phyloP scores from a whole-genome alignment of 306 rosid genomes.

The Cucumis cinereus region DNA sequence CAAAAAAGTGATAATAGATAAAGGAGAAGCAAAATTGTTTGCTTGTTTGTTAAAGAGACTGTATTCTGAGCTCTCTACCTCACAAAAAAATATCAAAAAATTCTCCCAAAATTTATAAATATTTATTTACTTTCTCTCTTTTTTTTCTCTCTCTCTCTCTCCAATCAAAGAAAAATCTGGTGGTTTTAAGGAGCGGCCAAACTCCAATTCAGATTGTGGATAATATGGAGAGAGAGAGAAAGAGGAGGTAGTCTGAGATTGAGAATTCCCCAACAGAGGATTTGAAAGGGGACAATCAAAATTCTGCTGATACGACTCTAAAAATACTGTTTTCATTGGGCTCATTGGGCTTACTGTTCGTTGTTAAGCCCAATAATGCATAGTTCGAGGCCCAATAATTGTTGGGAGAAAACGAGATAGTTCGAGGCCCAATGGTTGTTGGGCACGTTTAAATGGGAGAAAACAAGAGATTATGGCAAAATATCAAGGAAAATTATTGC shows the following conservation, averaged over 20 bases:
- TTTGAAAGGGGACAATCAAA: background rate
- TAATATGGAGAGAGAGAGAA: conserved; percentile 19
- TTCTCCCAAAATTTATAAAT: background rate
- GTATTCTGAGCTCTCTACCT: background rate
- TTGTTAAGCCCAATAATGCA: background rate
- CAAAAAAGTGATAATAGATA: background rate
- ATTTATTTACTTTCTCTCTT: background rate
- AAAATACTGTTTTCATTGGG: background rate
- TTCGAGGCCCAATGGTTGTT: too few species aligned
- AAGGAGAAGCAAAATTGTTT: background rate
- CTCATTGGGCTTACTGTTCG: background rate
- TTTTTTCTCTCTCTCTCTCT: background rate
- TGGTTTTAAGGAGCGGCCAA: conserved; percentile 23
- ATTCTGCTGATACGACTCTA: background rate
- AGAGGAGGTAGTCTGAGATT: too few species aligned
- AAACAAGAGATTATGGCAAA: too few species aligned
- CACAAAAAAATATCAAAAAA: background rate
- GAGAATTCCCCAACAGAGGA: conserved; percentile 12
- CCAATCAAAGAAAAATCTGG: conserved; percentile 18
- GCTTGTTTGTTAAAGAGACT: background rate
- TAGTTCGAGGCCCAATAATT: background rate
- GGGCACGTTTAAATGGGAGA: too few species aligned
- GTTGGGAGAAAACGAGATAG: too few species aligned
- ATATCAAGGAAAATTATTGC: too few species aligned
- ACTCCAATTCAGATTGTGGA: conserved; percentile 30